These are phyloP conservation scores for Epichloe glyceriae DNA, from an alignment of 2,329 filamentous ascomycete species.

Conservation along the genomic window DNA sequence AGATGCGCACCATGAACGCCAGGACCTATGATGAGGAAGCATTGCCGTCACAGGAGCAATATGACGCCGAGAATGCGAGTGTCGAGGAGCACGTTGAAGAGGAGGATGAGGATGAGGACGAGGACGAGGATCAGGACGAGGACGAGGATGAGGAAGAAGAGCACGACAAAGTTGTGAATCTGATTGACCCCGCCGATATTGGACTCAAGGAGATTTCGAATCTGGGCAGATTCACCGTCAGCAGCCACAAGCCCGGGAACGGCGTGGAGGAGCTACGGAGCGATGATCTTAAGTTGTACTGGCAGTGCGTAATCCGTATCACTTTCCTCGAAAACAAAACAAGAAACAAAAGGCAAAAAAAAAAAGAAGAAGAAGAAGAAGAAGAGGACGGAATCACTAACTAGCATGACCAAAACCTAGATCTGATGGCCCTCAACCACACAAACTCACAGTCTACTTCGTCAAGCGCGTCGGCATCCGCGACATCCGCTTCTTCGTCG, in stretches of 20 bases:
- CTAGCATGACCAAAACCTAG: conserved; percentile 22
- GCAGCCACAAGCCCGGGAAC: conserved; percentile 68
- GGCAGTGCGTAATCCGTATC: conserved; percentile 47
- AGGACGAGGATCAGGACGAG: conserved; percentile 20
- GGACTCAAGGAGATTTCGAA: conserved; percentile 74
- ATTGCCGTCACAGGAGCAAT: conserved; percentile 17
- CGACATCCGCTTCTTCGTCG: conserved; percentile 70
- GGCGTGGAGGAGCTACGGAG: conserved; percentile 64
- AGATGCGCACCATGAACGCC: conserved; percentile 13
- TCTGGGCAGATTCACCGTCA: conserved; percentile 71
- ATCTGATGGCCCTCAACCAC: conserved; percentile 74
- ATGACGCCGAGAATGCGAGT: conserved; percentile 19
- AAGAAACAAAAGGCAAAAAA: background rate
- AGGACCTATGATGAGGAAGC: conserved; percentile 18
- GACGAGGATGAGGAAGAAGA: conserved; percentile 24
- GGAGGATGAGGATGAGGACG: conserved; percentile 24
- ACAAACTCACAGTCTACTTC: conserved; percentile 74
- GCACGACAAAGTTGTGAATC: conserved; percentile 25
- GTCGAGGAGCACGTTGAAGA: conserved; percentile 12
- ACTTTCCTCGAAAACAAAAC: background rate
- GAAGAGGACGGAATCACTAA: background rate
- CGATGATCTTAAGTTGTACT: conserved; percentile 61
- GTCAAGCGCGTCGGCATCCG: conserved; percentile 70
- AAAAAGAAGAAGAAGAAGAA: background rate
- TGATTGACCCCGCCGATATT: conserved; percentile 39